Conservation (phyloP, 2,329 filamentous ascomycete species). For the Apiospora sp. region DNA sequence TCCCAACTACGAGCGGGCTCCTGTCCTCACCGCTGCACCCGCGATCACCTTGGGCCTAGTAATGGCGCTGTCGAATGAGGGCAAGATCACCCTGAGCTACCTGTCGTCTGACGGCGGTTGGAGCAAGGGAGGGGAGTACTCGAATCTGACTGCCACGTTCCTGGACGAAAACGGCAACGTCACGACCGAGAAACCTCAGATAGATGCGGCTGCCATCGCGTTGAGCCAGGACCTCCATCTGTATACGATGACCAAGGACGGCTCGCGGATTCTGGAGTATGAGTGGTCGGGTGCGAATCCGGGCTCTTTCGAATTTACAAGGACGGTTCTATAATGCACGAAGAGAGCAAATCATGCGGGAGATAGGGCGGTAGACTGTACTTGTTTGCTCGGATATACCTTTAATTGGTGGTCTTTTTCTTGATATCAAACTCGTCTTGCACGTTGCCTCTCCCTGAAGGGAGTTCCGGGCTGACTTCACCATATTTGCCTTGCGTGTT, state of each 20-base stretch:
- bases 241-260: not conserved
- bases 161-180: not conserved
- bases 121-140: not conserved
- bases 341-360: not conserved
- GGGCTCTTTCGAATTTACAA: not conserved
- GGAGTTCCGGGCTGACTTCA: no score
- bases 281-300: not conserved
- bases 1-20: not conserved
- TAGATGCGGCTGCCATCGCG: not conserved
- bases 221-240: not conserved
- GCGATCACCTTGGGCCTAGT: not conserved
- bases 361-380: not conserved
- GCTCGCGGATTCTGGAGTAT: not conserved
- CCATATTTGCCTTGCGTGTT: no score
- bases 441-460: no score
- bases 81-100: not conserved
- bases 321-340: not conserved
- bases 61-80: not conserved
- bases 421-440: no score
- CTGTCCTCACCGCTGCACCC: not conserved
- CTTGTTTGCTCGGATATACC: no score
- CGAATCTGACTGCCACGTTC: not conserved
- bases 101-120: not conserved
- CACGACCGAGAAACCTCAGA: not conserved
- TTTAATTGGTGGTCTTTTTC: no score